A percentile compares a stretch with the other conserved stretches of the same genome.
phyloP scores from a whole-genome alignment of 2,329 filamentous ascomycete genomes.

The Penicillium sp. region DNA sequence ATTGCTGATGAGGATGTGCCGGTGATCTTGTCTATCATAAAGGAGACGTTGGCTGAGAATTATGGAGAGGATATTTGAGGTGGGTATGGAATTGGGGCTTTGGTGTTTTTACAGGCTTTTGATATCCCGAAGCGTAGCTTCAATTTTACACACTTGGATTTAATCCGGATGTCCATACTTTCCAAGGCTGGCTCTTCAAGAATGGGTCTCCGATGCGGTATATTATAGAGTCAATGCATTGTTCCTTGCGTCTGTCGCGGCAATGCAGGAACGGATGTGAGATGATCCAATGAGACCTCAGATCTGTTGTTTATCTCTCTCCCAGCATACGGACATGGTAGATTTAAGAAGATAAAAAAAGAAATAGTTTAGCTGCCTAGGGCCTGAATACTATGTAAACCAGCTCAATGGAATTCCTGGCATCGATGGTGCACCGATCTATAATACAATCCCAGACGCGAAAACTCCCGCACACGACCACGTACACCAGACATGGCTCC shows the following conservation, averaged over 20 bases:
- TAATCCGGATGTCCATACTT: neutral
- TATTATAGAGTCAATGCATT: neutral
- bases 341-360: neutral
- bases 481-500: neutral
- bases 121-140: neutral
- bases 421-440: constrained; percentile 1
- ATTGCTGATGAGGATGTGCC: constrained; percentile 38
- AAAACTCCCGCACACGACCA: constrained; percentile 1
- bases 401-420: neutral
- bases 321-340: neutral
- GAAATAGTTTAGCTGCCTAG: neutral
- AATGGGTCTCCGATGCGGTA: neutral
- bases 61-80: constrained; percentile 9
- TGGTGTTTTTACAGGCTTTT: neutral
- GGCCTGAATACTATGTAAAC: neutral
- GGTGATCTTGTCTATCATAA: constrained; percentile 37
- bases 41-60: constrained; percentile 29
- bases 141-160: neutral
- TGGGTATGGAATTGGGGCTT: neutral
- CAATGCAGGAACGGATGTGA: neutral
- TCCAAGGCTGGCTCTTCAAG: too few relatives aligned
- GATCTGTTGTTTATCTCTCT: neutral
- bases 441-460: neutral
- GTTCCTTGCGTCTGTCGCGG: neutral
- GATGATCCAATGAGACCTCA: neutral